These are phyloP conservation scores for Starmerella riodocensis DNA, from an alignment of 805 yeast genomes.

Conservation along the genomic window DNA sequence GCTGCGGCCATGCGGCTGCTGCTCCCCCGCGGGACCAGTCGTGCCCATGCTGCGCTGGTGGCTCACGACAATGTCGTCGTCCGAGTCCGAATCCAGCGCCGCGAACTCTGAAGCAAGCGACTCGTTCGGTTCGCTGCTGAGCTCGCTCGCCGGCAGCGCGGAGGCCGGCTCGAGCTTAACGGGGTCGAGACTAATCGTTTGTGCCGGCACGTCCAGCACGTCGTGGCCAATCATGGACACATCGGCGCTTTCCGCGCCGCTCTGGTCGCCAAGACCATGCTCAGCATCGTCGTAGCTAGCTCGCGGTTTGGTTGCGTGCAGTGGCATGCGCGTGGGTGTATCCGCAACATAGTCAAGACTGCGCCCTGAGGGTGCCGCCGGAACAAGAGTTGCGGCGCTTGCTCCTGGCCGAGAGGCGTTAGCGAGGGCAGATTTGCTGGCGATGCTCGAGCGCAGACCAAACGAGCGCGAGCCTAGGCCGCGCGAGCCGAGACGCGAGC, in stretches of 20 bases:
- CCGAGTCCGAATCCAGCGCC: neutral
- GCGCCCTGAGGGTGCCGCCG: too few species aligned
- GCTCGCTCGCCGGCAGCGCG: slow-evolving; percentile 1
- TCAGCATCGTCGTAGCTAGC: too few species aligned
- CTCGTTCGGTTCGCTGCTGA: neutral
- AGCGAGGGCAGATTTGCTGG: neutral
- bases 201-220: neutral
- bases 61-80: neutral
- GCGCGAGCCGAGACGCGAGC: slow-evolving; percentile 1
- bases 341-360: too few species aligned
- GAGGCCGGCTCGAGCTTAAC: slow-evolving; percentile 4
- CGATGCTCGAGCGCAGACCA: neutral
- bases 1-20: neutral
- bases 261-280: neutral
- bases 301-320: too few species aligned
- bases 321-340: neutral
- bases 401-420: too few species aligned
- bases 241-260: neutral
- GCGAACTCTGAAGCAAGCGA: too few species aligned
- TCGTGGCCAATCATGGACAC: slow-evolving; percentile 9
- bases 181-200: slow-evolving; percentile 4
- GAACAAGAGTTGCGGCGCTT: too few species aligned
- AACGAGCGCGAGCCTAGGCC: too few species aligned
- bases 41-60: neutral
- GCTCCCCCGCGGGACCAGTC: neutral